Percentiles rank a stretch among this genome's conserved stretches.
phyloP scores from a whole-genome alignment of 2,329 filamentous ascomycete species.

The Arthroderma uncinatum region DNA sequence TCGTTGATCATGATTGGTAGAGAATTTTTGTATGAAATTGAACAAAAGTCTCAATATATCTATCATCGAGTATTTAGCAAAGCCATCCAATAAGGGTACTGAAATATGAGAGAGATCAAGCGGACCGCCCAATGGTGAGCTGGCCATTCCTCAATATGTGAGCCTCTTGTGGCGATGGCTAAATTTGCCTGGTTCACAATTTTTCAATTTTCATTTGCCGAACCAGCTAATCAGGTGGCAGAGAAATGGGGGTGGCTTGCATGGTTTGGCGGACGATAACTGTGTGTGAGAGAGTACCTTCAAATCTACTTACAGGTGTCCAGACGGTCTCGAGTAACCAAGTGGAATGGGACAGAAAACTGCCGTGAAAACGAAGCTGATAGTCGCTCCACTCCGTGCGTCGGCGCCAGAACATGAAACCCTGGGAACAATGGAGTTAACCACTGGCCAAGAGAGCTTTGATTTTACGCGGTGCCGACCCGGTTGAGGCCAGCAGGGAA shows the following conservation, averaged over 20 bases:
- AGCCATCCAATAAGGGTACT: not conserved
- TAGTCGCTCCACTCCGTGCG: not conserved
- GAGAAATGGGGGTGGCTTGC: conserved; percentile 4
- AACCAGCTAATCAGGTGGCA: not conserved
- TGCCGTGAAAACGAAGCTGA: not conserved
- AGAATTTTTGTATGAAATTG: not conserved
- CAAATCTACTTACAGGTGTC: not conserved
- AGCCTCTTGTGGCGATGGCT: not conserved
- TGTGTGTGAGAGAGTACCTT: not conserved
- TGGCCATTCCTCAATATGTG: not conserved
- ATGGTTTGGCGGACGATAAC: not conserved
- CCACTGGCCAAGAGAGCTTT: not conserved
- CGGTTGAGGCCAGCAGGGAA: not conserved
- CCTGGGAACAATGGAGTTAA: not conserved
- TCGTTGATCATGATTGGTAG: not conserved
- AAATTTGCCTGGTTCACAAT: not conserved
- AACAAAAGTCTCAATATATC: not conserved
- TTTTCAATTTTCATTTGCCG: not conserved
- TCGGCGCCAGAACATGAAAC: not conserved
- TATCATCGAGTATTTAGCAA: not conserved
- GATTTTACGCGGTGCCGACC: not conserved
- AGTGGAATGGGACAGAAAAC: not conserved
- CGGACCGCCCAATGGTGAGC: not conserved
- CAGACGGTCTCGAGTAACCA: not conserved
- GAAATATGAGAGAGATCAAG: not conserved